Conservation (phyloP, 306 rosid species). For the Casuarina equisetifolia region DNA sequence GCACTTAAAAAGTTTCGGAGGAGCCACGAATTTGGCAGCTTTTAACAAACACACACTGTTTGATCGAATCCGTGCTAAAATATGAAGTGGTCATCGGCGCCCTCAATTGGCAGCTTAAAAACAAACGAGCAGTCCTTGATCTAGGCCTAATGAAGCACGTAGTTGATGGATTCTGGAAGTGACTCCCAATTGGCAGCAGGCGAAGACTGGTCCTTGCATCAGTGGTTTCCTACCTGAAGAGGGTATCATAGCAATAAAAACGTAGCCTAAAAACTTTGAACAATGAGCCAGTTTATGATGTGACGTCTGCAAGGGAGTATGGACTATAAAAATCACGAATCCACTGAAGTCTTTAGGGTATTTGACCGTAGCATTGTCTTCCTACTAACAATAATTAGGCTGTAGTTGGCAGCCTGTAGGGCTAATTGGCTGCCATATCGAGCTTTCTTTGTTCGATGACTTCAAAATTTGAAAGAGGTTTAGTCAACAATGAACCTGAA, state of each 20-base stretch:
- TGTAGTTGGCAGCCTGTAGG: conserved; percentile 17
- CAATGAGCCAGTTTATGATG: neutral
- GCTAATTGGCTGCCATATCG: neutral
- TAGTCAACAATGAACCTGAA: conserved; percentile 9
- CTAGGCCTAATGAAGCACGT: too few relatives aligned
- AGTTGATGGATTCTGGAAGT: neutral
- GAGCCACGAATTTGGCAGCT: neutral
- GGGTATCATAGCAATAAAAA: neutral
- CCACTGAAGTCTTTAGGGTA: neutral
- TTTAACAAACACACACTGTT: neutral
- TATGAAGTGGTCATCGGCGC: neutral
- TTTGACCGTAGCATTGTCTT: neutral
- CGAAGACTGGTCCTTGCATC: neutral
- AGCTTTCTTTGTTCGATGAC: conserved; percentile 2
- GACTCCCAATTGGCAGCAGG: neutral
- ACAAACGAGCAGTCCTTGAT: too few relatives aligned
- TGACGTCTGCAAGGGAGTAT: neutral
- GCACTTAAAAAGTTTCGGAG: neutral
- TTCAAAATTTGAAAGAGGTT: conserved; percentile 9
- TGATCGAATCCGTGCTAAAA: neutral
- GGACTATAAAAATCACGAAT: neutral
- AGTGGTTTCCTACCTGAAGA: neutral
- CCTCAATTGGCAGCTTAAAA: too few relatives aligned
- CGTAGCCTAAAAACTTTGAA: neutral
- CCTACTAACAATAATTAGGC: conserved; percentile 16